Base-by-base conservation (phyloP, 805 yeast genomes). In the Torulaspora microellipsoides region DNA sequence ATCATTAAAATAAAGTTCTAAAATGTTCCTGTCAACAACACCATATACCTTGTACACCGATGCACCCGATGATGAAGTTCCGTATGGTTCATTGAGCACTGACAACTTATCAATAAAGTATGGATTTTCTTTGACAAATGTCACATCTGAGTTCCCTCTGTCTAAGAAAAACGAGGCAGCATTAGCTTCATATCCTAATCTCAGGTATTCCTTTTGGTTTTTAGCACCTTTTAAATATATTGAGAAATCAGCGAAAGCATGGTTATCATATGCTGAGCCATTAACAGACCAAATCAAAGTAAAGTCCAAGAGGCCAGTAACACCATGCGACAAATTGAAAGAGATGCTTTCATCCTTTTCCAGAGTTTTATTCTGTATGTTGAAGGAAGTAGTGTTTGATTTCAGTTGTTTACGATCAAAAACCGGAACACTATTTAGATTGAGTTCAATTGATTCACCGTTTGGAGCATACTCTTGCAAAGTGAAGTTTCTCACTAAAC, bases 1-100 rank as follows among this genome's bases (percentile, higher is more conserved):
- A 37, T 64, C 53, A 43, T 62, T 62, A 51, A 62, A 59, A 49
- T 49, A 64, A 15, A 64, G 31, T 45, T 64, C 69, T n/a, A 61
- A 20, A 36, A 63, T 52, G 40, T 60, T 60, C 38, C 53, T 52
- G 48, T 65, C 68, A 28, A 61, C 49, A 15, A 65, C 45, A 35
- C 66, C 67, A 31, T 53, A 51, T 5, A 63, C 50, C 31, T 62
- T 54, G 53, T 51, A 63, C 14, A 47, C 36, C 6, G 44, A 36
- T 12, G 36, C 31, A 7, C 54, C 58, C 6, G 45, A 50, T 20
- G 15, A n/a, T 8, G 35, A 31, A 8, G 42, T 40, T 7, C 41
- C 40, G 36, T 43, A 38, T 8, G 61, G 61, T 33, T 56, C 58
- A 12, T 57, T 40, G 46, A 56, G 54, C 2, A 52, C 48, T 1